Percentiles rank a stretch among this genome's conserved stretches.
These are phyloP conservation scores for Tetrapisispora iriomotensis DNA, from an alignment of 805 yeast genomes.

Conservation along the genomic window DNA sequence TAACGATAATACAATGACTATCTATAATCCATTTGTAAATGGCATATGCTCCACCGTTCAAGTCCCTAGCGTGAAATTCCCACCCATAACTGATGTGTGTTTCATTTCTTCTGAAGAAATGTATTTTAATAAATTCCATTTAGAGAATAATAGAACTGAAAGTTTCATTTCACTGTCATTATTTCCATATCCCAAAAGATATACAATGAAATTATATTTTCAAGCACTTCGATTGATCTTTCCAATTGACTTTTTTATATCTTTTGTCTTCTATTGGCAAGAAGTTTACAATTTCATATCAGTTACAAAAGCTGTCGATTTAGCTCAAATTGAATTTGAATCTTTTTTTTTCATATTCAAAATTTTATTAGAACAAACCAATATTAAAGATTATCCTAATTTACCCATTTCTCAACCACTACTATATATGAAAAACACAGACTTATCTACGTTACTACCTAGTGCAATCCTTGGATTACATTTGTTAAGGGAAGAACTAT, in stretches of 20 bases:
- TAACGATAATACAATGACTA: constrained; percentile 27
- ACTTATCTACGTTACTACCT: constrained; percentile 31
- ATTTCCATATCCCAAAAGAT: constrained; percentile 9
- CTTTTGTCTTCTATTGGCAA: constrained; percentile 20
- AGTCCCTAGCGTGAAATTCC: constrained; percentile 6
- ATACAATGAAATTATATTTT: constrained; percentile 11
- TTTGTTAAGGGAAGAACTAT: constrained; percentile 64
- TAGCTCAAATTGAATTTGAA: background rate
- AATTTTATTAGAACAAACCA: background rate
- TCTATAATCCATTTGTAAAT: constrained; percentile 25
- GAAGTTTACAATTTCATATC: constrained; percentile 7
- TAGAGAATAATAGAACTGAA: constrained; percentile 10
- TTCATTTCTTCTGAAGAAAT: constrained; percentile 31
- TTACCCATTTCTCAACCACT: background rate
- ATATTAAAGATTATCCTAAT: background rate
- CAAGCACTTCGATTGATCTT: constrained; percentile 15
- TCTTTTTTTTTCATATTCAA: constrained; percentile 7
- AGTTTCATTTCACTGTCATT: constrained; percentile 6
- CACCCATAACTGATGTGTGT: constrained; percentile 35
- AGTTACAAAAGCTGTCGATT: background rate
- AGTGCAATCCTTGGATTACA: constrained; percentile 62
- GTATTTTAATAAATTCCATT: constrained; percentile 28
- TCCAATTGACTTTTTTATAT: constrained; percentile 8
- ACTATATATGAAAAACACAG: background rate
- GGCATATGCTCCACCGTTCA: constrained; percentile 2